Conservation (phyloP, 2,329 filamentous ascomycete species). For the Trichoderma gracile region DNA sequence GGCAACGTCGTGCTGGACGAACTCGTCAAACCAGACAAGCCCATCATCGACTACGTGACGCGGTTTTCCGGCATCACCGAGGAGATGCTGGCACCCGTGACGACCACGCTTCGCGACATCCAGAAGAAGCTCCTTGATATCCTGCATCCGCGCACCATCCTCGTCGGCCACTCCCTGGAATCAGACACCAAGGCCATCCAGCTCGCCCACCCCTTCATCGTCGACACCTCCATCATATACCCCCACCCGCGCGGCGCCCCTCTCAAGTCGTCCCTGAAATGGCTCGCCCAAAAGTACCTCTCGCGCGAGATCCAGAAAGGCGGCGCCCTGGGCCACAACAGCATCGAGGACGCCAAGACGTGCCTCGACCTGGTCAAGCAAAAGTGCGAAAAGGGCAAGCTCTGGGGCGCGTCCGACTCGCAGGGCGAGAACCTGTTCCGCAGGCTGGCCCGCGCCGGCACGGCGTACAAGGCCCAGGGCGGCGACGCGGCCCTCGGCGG, state of each 20-base stretch:
- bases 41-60: conserved; percentile 92
- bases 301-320: conserved; percentile 84
- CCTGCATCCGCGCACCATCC: conserved; percentile 69
- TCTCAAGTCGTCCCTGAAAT: conserved; percentile 88
- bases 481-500: conserved; percentile 59
- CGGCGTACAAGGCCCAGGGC: conserved; percentile 62
- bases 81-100: conserved; percentile 77
- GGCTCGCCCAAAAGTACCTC: conserved; percentile 82
- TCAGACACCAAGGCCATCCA: conserved; percentile 82
- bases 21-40: conserved; percentile 83
- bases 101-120: conserved; percentile 80
- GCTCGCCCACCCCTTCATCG: conserved; percentile 86
- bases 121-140: conserved; percentile 74
- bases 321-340: conserved; percentile 77
- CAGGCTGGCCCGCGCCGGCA: conserved; percentile 67
- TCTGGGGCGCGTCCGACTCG: conserved; percentile 78
- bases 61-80: conserved; percentile 90
- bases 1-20: conserved; percentile 82
- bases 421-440: conserved; percentile 88
- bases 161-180: conserved; percentile 79
- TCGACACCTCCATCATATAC: conserved; percentile 88
- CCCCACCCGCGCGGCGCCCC: conserved; percentile 88
- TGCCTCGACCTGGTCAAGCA: conserved; percentile 91
- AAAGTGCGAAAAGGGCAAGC: conserved; percentile 90
- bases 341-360: conserved; percentile 86